Evolutionary conservation across 2,329 filamentous ascomycete species (phyloP).

Genomic region (Leptographium lundbergii): DNA sequence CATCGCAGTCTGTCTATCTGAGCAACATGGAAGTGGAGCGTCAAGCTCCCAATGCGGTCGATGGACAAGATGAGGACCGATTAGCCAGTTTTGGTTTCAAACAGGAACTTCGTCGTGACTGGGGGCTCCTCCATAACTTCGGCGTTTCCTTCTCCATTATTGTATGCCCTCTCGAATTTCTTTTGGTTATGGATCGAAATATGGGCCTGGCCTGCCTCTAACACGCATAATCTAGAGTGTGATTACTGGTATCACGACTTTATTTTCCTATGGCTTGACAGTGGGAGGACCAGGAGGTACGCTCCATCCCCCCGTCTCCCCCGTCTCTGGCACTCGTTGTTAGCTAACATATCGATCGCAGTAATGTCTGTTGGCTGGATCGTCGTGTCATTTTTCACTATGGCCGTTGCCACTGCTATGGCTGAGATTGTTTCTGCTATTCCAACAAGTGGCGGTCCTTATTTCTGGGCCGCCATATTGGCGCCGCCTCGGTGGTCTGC

Average conservation of each 20-base stretch:
- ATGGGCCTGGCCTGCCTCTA: neutral
- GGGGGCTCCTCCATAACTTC: constrained; percentile 47
- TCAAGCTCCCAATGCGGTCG: constrained; percentile 14
- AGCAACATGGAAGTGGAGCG: constrained; percentile 13
- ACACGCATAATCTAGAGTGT: constrained; percentile 28
- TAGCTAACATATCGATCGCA: constrained; percentile 4
- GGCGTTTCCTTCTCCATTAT: constrained; percentile 51
- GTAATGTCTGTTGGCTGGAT: constrained; percentile 46
- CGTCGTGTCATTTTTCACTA: constrained; percentile 40
- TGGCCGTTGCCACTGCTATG: constrained; percentile 41
- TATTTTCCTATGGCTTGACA: constrained; percentile 42
- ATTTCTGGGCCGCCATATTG: constrained; percentile 47
- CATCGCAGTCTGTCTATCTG: neutral
- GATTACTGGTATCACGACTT: constrained; percentile 45
- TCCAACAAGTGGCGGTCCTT: constrained; percentile 44
- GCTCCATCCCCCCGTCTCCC: neutral
- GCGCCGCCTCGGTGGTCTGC: constrained; percentile 30
- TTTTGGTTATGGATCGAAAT: neutral
- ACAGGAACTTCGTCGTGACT: constrained; percentile 44
- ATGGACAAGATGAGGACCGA: constrained; percentile 33
- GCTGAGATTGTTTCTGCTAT: constrained; percentile 47
- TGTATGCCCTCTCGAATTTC: constrained; percentile 20
- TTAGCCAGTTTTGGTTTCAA: constrained; percentile 46
- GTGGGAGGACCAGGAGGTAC: constrained; percentile 36
- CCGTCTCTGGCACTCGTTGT: neutral